Percentiles rank a stretch among this genome's conserved stretches.
Conservation (phyloP, 176 grass and related monocot species). For the Aegilops longissima region DNA sequence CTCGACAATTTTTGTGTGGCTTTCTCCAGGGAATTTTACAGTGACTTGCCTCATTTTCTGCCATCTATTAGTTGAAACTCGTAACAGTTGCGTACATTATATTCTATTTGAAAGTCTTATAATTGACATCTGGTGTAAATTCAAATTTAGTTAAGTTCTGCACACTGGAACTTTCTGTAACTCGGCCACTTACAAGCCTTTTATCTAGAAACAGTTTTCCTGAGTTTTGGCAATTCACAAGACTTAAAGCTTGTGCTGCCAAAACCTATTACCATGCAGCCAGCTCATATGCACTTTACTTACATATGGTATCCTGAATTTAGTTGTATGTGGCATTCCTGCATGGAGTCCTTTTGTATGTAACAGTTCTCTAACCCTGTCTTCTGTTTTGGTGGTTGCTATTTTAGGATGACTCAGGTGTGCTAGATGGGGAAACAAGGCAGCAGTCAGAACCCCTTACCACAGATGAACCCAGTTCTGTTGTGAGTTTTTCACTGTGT, state of each 20-base stretch:
- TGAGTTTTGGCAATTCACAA: not conserved
- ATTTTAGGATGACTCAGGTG: conserved; percentile 22
- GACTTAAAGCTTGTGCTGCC: not conserved
- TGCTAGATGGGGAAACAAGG: not conserved
- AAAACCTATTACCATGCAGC: not conserved
- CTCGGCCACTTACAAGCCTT: not conserved
- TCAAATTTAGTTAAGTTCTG: not conserved
- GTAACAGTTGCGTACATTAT: not conserved
- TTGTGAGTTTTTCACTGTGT: conserved; percentile 9
- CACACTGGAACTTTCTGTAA: not conserved
- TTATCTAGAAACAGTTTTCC: not conserved
- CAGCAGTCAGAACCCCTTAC: conserved; percentile 25
- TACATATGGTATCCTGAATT: not conserved
- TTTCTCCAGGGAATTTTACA: not conserved
- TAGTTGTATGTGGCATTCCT: not conserved
- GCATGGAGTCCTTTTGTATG: not conserved
- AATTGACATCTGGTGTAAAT: not conserved
- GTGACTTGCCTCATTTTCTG: not conserved
- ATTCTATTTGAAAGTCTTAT: not conserved
- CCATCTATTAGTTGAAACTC: not conserved
- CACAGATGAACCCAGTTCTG: conserved; percentile 3
- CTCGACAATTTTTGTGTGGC: not conserved
- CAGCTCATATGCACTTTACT: not conserved
- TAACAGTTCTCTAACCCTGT: not conserved
- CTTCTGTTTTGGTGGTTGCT: conserved; percentile 5